Conservation (phyloP, 495 filamentous ascomycete species). For the Chaetomium fimeti region DNA sequence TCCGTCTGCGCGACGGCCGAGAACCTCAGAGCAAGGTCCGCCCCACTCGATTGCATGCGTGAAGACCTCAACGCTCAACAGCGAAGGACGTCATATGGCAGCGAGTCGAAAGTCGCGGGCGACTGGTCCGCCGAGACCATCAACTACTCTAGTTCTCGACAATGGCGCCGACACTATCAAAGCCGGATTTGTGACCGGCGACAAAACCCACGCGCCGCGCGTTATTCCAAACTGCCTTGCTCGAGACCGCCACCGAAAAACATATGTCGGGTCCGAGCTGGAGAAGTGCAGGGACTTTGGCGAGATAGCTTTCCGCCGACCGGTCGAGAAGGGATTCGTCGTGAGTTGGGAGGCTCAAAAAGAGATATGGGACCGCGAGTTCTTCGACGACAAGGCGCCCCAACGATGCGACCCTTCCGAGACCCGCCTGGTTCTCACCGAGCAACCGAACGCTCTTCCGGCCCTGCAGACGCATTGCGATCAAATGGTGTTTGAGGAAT, state of each 20-base stretch:
- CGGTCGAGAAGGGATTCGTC: constrained; percentile 91
- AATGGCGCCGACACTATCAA: constrained; percentile 95
- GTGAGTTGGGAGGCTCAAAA: constrained; percentile 97
- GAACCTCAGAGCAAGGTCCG: neutral
- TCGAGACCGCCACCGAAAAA: constrained; percentile 71
- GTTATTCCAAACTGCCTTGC: constrained; percentile 86
- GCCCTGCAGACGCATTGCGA: constrained; percentile 84
- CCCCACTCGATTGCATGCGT: neutral
- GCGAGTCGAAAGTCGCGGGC: constrained; percentile 43
- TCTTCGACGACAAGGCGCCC: constrained; percentile 71
- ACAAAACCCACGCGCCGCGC: constrained; percentile 55
- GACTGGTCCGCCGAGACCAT: constrained; percentile 48
- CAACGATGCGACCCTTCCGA: constrained; percentile 71
- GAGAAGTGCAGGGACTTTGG: constrained; percentile 82
- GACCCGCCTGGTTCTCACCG: constrained; percentile 78
- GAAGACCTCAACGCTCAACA: neutral
- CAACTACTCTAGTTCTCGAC: constrained; percentile 81
- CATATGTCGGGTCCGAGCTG: constrained; percentile 79
- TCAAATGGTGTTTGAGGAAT: constrained; percentile 97
- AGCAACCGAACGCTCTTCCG: constrained; percentile 84
- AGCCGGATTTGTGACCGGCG: constrained; percentile 68
- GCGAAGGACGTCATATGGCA: constrained; percentile 39
- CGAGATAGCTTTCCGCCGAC: constrained; percentile 80
- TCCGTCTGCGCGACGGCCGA: too few species aligned
- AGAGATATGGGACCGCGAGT: constrained; percentile 91